These are phyloP conservation scores for Wallacemonas sp. DNA, from an alignment of 208 protist genomes.

Conservation along the genomic window DNA sequence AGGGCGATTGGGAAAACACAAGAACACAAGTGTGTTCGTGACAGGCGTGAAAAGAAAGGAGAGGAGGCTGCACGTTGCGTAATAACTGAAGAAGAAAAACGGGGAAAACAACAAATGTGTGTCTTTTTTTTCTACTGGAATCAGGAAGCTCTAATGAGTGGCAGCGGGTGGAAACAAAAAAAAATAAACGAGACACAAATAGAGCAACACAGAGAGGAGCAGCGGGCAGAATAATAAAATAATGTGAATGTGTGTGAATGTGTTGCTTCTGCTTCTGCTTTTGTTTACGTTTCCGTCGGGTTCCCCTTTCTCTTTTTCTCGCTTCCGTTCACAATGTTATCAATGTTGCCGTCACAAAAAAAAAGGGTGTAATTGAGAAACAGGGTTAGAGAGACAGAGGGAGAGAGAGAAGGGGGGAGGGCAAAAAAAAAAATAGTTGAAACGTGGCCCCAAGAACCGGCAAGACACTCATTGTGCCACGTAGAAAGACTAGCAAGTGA, in stretches of 20 bases:
- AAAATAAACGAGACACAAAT: background rate
- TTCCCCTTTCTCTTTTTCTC: background rate
- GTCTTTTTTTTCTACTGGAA: too few relatives aligned
- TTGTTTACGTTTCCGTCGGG: background rate
- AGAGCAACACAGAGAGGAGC: background rate
- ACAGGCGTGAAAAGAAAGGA: too few relatives aligned
- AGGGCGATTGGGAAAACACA: too few relatives aligned
- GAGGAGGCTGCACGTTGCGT: too few relatives aligned
- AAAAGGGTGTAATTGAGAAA: background rate
- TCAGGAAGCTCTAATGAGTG: too few relatives aligned
- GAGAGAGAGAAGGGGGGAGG: background rate
- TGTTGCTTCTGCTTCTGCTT: background rate
- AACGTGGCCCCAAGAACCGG: background rate
- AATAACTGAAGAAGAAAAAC: too few relatives aligned
- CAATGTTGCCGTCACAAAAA: background rate
- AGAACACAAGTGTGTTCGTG: too few relatives aligned
- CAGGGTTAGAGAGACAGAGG: background rate
- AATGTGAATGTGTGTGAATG: background rate
- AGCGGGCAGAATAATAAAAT: background rate
- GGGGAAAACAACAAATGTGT: too few relatives aligned
- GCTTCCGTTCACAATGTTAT: background rate
- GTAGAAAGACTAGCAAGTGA: slow-evolving; percentile 1
- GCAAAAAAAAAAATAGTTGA: slow-evolving; percentile 16
- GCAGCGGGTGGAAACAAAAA: too few relatives aligned
- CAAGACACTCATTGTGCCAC: slow-evolving; percentile 8